Percentiles rank a stretch among this genome's conserved stretches.
These are phyloP conservation scores for Fusarium sp. DNA, from an alignment of 2,329 filamentous ascomycete genomes.

Conservation along the genomic window DNA sequence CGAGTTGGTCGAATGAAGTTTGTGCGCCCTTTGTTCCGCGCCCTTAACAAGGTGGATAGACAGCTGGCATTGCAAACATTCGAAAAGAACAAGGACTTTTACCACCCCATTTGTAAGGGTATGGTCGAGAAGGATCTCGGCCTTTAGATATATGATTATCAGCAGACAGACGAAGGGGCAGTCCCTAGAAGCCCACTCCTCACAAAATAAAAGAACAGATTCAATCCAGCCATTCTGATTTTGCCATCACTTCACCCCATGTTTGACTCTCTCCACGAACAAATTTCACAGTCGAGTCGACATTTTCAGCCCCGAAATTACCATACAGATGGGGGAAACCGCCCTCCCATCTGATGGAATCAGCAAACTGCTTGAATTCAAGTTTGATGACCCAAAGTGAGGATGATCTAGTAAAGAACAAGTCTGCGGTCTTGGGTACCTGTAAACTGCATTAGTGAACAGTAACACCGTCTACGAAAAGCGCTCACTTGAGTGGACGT, in stretches of 20 bases:
- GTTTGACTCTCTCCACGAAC: slow-evolving; percentile 53
- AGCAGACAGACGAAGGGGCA: not conserved
- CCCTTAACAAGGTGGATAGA: slow-evolving; percentile 78
- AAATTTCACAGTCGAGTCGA: slow-evolving; percentile 59
- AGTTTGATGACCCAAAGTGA: slow-evolving; percentile 65
- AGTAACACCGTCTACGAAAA: not conserved
- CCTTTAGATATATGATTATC: slow-evolving; percentile 33
- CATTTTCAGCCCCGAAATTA: slow-evolving; percentile 63
- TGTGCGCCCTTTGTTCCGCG: slow-evolving; percentile 84
- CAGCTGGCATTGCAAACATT: slow-evolving; percentile 83
- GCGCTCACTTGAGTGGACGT: slow-evolving; percentile 60
- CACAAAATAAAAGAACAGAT: not conserved
- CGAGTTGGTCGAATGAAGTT: slow-evolving; percentile 96
- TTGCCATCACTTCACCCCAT: slow-evolving; percentile 59
- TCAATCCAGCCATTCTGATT: slow-evolving; percentile 55
- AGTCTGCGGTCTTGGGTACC: slow-evolving; percentile 56
- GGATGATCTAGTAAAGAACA: slow-evolving; percentile 54
- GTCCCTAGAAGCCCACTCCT: not conserved
- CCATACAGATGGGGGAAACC: slow-evolving; percentile 69
- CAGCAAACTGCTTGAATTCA: slow-evolving; percentile 56
- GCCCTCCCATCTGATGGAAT: slow-evolving; percentile 64
- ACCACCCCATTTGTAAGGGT: slow-evolving; percentile 89
- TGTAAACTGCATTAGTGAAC: slow-evolving; percentile 31
- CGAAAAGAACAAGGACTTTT: slow-evolving; percentile 88
- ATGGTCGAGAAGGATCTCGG: slow-evolving; percentile 89